phyloP scores from a whole-genome alignment of 2,329 filamentous ascomycete genomes.

The Diaporthe nobilis region DNA sequence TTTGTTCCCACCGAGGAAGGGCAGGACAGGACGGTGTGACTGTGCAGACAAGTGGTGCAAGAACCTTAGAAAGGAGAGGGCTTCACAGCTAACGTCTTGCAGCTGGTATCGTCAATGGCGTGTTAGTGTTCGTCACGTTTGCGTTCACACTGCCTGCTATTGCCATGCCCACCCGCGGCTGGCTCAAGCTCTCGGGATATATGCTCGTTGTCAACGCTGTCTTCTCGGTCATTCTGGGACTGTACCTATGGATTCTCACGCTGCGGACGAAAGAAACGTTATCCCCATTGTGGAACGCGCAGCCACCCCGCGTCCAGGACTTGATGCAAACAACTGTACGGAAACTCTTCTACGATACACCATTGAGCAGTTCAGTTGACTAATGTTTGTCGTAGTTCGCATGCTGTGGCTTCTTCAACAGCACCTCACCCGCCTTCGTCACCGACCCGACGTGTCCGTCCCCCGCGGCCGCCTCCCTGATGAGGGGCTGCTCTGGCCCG shows the following conservation, averaged over 20 bases:
- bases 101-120: conserved; percentile 80
- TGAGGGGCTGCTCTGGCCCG: conserved; percentile 77
- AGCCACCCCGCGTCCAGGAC: conserved; percentile 71
- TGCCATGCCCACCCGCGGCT: conserved; percentile 75
- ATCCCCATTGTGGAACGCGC: conserved; percentile 70
- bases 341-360: conserved; percentile 17
- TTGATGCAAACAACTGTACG: conserved; percentile 79
- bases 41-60: neutral
- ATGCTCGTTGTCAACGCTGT: conserved; percentile 72
- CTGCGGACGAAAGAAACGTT: conserved; percentile 77
- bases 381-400: conserved; percentile 69
- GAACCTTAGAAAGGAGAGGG: neutral
- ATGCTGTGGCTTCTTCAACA: conserved; percentile 86
- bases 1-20: neutral
- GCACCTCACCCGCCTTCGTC: conserved; percentile 79
- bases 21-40: neutral
- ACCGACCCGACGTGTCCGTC: conserved; percentile 78
- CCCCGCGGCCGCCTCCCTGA: conserved; percentile 77
- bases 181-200: conserved; percentile 79
- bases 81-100: conserved; percentile 24
- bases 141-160: conserved; percentile 79
- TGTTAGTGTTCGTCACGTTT: conserved; percentile 80
- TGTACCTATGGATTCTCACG: conserved; percentile 81
- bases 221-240: conserved; percentile 76
- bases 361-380: neutral